These are phyloP conservation scores for Xylaria sp. DNA, from an alignment of 2,329 filamentous ascomycete genomes.

Conservation along the genomic window DNA sequence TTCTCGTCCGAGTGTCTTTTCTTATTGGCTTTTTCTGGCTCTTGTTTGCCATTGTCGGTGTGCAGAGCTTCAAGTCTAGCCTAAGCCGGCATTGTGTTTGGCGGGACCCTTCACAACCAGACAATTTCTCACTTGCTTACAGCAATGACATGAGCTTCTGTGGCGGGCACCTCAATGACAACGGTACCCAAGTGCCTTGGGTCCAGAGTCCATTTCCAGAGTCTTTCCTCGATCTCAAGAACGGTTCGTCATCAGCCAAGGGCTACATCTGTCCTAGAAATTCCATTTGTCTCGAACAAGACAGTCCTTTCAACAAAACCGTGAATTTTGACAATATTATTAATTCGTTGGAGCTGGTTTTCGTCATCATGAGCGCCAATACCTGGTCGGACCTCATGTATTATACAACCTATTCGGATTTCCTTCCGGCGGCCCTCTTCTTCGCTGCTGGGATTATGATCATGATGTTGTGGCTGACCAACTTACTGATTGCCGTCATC, in stretches of 20 bases:
- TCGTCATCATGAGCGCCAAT: slow-evolving; percentile 98
- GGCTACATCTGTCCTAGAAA: slow-evolving; percentile 85
- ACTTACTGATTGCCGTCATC: slow-evolving; percentile 92
- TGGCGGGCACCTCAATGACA: slow-evolving; percentile 72
- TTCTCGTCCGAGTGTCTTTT: slow-evolving; percentile 91
- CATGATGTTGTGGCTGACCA: slow-evolving; percentile 94
- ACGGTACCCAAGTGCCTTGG: slow-evolving; percentile 69
- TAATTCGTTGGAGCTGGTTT: slow-evolving; percentile 90
- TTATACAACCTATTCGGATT: slow-evolving; percentile 88
- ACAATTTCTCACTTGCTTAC: slow-evolving; percentile 58
- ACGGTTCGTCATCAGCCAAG: slow-evolving; percentile 64
- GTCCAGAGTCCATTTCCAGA: slow-evolving; percentile 47
- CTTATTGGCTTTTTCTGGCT: slow-evolving; percentile 97
- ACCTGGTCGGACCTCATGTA: slow-evolving; percentile 97
- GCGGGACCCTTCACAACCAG: slow-evolving; percentile 65
- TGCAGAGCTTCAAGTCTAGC: slow-evolving; percentile 93
- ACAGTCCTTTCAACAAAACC: slow-evolving; percentile 81
- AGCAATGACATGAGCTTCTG: slow-evolving; percentile 76
- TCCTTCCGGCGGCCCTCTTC: slow-evolving; percentile 80
- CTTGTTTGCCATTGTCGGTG: slow-evolving; percentile 92
- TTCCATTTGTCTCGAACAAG: slow-evolving; percentile 79
- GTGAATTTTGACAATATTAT: slow-evolving; percentile 94
- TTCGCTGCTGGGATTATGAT: slow-evolving; percentile 79
- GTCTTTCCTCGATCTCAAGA: slow-evolving; percentile 50
- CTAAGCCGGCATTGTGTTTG: slow-evolving; percentile 77